Percentiles rank a stretch among this genome's conserved stretches.
phyloP scores from a whole-genome alignment of 768 basidiomycete species.

The Termitomyces sp. region DNA sequence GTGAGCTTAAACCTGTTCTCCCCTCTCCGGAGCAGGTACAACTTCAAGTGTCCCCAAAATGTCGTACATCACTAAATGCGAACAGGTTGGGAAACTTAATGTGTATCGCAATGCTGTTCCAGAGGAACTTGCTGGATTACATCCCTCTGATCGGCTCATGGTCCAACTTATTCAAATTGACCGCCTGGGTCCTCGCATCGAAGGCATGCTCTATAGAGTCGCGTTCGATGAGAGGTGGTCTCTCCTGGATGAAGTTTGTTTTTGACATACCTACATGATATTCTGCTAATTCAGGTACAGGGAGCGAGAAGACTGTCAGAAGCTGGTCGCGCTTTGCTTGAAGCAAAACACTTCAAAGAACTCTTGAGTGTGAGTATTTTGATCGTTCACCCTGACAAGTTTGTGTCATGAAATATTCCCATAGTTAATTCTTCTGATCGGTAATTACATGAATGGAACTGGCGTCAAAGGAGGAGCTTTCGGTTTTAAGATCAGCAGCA shows the following conservation, averaged over 20 bases:
- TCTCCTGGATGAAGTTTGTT: conserved; percentile 72
- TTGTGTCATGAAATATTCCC: background rate
- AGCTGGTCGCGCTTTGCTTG: conserved; percentile 72
- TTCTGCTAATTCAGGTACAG: conserved; percentile 29
- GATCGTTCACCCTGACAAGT: background rate
- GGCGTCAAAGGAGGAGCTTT: conserved; percentile 95
- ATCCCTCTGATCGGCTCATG: conserved; percentile 94
- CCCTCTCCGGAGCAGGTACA: conserved; percentile 87
- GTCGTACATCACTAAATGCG: background rate
- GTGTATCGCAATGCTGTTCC: conserved; percentile 82
- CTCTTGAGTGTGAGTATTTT: conserved; percentile 65
- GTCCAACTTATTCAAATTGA: conserved; percentile 95
- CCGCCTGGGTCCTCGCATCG: conserved; percentile 78
- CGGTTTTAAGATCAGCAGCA: conserved; percentile 94
- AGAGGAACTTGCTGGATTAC: conserved; percentile 83
- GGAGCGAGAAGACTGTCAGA: conserved; percentile 76
- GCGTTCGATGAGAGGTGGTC: conserved; percentile 83
- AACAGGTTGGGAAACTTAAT: conserved; percentile 81
- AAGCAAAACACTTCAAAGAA: conserved; percentile 87
- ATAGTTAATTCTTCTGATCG: conserved; percentile 88
- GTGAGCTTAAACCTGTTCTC: conserved; percentile 80
- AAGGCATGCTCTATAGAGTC: conserved; percentile 93
- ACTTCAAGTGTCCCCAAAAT: background rate
- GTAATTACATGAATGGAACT: conserved; percentile 98
- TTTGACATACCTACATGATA: background rate